Evolutionary conservation across 1,284 basidiomycete genomes (phyloP).

Genomic region (Ustilago cynodontis): DNA sequence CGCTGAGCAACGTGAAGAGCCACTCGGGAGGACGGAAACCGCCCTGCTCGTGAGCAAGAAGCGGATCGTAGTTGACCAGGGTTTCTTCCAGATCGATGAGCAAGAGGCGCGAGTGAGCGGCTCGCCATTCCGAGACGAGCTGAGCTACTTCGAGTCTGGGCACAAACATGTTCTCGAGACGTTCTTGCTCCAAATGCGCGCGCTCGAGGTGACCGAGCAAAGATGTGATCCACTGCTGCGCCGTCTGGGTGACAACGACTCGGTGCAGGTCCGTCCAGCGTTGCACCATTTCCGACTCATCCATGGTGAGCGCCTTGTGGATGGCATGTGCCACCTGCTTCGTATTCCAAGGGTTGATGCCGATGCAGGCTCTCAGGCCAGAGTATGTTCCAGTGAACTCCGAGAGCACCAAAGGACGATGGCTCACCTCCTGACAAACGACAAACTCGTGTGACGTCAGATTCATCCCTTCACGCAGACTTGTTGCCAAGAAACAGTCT

Average conservation of each 20-base stretch:
- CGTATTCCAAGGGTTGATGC: constrained; percentile 77
- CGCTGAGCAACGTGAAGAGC: constrained; percentile 76
- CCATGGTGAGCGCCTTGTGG: constrained; percentile 80
- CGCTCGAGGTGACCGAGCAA: constrained; percentile 75
- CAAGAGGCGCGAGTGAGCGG: constrained; percentile 76
- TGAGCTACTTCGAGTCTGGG: constrained; percentile 67
- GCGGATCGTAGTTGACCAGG: constrained; percentile 73
- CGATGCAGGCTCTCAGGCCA: constrained; percentile 85
- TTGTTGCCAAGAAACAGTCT: constrained; percentile 87
- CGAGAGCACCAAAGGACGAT: constrained; percentile 78
- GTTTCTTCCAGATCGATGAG: constrained; percentile 85
- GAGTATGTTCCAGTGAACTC: constrained; percentile 88
- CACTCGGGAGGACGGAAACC: constrained; percentile 74
- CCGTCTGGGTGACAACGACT: constrained; percentile 87
- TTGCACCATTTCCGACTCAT: constrained; percentile 77
- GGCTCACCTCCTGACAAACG: constrained; percentile 74
- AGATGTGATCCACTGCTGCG: constrained; percentile 83
- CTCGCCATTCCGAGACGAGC: constrained; percentile 71
- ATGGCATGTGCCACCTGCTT: constrained; percentile 77
- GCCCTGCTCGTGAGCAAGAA: constrained; percentile 66
- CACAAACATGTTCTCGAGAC: constrained; percentile 61
- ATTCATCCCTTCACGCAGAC: constrained; percentile 88
- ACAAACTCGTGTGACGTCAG: constrained; percentile 85
- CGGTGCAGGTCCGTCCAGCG: constrained; percentile 88
- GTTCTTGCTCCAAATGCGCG: constrained; percentile 65